These are phyloP conservation scores for Aspergillus incahuasiensis DNA, from an alignment of 495 filamentous ascomycete species.

Conservation along the genomic window DNA sequence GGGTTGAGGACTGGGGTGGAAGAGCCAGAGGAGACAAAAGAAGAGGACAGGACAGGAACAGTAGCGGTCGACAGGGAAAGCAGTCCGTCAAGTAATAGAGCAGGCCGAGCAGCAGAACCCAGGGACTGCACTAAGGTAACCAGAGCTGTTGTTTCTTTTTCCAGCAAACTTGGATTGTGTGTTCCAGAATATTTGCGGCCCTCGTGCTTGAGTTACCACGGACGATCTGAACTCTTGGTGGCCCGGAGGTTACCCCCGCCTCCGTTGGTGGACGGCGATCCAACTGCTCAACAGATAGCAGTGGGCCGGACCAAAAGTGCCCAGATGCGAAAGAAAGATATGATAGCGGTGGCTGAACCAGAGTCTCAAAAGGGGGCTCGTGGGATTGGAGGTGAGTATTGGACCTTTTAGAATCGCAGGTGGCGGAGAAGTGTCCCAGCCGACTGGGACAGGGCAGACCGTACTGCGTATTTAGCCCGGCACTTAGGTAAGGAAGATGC, in stretches of 20 bases:
- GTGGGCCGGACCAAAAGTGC: not conserved
- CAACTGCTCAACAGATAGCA: not conserved
- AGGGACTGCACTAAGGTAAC: not conserved
- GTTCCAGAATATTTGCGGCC: constrained; percentile 5
- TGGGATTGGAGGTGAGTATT: not conserved
- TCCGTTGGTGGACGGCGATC: not conserved
- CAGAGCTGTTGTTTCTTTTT: constrained; percentile 6
- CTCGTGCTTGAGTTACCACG: constrained; percentile 15
- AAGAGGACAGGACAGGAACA: not conserved
- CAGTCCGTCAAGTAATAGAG: not conserved
- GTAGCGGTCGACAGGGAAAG: not conserved
- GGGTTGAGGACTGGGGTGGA: not conserved
- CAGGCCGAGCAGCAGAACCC: not conserved
- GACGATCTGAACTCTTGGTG: constrained; percentile 3
- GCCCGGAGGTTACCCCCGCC: constrained; percentile 14
- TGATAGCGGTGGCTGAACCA: not conserved
- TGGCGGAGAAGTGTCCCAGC: constrained; percentile 1
- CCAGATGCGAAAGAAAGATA: not conserved
- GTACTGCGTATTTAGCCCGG: not conserved
- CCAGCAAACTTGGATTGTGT: not conserved
- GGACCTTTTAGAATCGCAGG: not conserved
- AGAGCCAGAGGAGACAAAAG: constrained; percentile 8
- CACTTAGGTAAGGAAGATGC: not conserved
- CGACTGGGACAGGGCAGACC: not conserved
- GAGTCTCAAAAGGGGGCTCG: not conserved